These are phyloP conservation scores for Mrakiaceae sp. DNA, from an alignment of 1,284 basidiomycete genomes.

Conservation along the genomic window DNA sequence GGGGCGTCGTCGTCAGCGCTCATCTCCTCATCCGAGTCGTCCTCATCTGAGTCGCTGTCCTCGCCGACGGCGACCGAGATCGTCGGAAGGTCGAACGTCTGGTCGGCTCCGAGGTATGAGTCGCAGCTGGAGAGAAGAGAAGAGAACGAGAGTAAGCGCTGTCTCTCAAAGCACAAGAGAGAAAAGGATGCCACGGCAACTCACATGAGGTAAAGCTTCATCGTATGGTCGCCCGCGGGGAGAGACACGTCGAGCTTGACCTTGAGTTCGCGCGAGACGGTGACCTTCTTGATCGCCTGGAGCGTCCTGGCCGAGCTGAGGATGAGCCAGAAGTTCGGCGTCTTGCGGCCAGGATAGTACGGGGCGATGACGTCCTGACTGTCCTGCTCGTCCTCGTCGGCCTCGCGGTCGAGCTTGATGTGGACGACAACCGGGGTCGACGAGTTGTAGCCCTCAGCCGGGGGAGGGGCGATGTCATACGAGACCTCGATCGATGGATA, in stretches of 20 bases:
- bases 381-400: conserved; percentile 70
- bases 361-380: conserved; percentile 75
- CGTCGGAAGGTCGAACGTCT: conserved; percentile 67
- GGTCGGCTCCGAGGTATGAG: conserved; percentile 48
- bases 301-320: conserved; percentile 57
- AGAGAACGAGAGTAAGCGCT: background rate
- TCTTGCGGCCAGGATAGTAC: conserved; percentile 81
- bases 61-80: conserved; percentile 81
- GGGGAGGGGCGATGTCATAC: conserved; percentile 49
- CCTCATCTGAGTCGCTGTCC: conserved; percentile 51
- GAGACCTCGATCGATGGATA: conserved; percentile 86
- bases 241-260: conserved; percentile 83
- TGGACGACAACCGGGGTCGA: conserved; percentile 70
- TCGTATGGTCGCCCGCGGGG: conserved; percentile 64
- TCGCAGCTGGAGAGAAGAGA: background rate
- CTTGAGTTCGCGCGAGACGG: conserved; percentile 61
- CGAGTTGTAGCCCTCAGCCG: conserved; percentile 65
- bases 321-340: conserved; percentile 96
- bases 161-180: background rate
- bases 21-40: conserved; percentile 24
- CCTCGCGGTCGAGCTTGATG: conserved; percentile 69
- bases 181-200: conserved; percentile 37
- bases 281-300: conserved; percentile 90
- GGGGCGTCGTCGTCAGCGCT: no score
- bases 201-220: conserved; percentile 86